Evolutionary conservation across 495 filamentous ascomycete species (phyloP).

Genomic region (Aspergillus sclerotiicarbonarius): DNA sequence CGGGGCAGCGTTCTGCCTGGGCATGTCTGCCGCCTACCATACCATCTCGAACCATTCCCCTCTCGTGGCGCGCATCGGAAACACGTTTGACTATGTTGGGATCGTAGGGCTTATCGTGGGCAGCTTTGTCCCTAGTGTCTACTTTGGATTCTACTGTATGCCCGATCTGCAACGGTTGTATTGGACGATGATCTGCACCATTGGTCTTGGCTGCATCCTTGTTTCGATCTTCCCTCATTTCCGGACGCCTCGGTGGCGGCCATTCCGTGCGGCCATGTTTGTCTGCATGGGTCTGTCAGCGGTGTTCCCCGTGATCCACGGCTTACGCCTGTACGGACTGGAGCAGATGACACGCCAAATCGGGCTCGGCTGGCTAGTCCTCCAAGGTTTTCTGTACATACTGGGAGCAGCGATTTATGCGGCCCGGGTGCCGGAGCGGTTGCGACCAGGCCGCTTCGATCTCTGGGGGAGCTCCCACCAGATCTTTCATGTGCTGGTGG

Average conservation of each 20-base stretch:
- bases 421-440: conserved; percentile 51
- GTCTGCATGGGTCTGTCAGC: conserved; percentile 83
- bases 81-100: conserved; percentile 84
- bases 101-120: conserved; percentile 89
- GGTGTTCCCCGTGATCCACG: conserved; percentile 76
- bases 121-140: conserved; percentile 80
- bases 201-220: conserved; percentile 70
- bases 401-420: conserved; percentile 83
- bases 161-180: conserved; percentile 63
- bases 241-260: conserved; percentile 75
- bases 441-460: conserved; percentile 55
- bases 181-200: conserved; percentile 73
- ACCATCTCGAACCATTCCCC: conserved; percentile 67
- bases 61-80: conserved; percentile 57
- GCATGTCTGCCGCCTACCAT: conserved; percentile 82
- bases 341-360: conserved; percentile 64
- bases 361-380: conserved; percentile 76
- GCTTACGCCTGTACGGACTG: conserved; percentile 59
- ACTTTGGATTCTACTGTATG: conserved; percentile 79
- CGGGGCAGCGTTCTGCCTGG: conserved; percentile 72
- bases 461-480: conserved; percentile 62
- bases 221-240: conserved; percentile 79
- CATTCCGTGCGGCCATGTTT: conserved; percentile 89
- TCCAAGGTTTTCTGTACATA: conserved; percentile 82
- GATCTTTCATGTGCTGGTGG: conserved; percentile 63